A percentile compares a stretch with the other conserved stretches of the same genome.
phyloP scores from a whole-genome alignment of 2,329 filamentous ascomycete species.

The Monilinia vaccinii-corymbosi region DNA sequence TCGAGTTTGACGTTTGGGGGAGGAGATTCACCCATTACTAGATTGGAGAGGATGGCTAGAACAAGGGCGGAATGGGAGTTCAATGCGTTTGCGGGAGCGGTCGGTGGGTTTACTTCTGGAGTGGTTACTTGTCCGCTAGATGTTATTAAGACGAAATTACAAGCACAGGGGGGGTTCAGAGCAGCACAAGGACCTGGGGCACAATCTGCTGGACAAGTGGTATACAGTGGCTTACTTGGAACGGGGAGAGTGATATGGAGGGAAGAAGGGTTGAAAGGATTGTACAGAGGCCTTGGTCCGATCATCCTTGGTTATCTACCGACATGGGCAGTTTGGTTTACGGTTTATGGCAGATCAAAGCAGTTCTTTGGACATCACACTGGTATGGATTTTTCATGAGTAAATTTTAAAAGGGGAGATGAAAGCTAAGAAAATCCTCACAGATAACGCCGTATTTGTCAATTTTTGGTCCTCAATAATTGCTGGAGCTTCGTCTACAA shows the following conservation, averaged over 20 bases:
- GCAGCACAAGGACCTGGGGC: slow-evolving; percentile 19
- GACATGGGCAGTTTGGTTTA: slow-evolving; percentile 98
- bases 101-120: slow-evolving; percentile 85
- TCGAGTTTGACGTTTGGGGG: slow-evolving; percentile 13
- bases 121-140: slow-evolving; percentile 94
- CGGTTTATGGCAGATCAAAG: slow-evolving; percentile 87
- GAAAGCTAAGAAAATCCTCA: slow-evolving; percentile 16
- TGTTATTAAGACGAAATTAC: slow-evolving; percentile 97
- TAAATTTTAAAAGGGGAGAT: neutral
- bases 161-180: slow-evolving; percentile 83
- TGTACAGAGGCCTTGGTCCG: slow-evolving; percentile 89
- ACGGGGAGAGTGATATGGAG: slow-evolving; percentile 79
- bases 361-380: slow-evolving; percentile 58
- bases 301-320: slow-evolving; percentile 94
- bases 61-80: slow-evolving; percentile 54
- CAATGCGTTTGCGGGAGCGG: slow-evolving; percentile 77
- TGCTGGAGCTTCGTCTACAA: slow-evolving; percentile 84
- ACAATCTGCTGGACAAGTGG: slow-evolving; percentile 34
- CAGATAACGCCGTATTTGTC: slow-evolving; percentile 67
- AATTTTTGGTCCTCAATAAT: slow-evolving; percentile 85
- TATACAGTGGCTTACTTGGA: slow-evolving; percentile 82
- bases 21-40: slow-evolving; percentile 30
- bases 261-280: slow-evolving; percentile 78
- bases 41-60: slow-evolving; percentile 47
- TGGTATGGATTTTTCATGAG: slow-evolving; percentile 37